A percentile compares a stretch with the other conserved stretches of the same genome.
Conservation (phyloP, 768 basidiomycete genomes). For the Tremella mesenterica region DNA sequence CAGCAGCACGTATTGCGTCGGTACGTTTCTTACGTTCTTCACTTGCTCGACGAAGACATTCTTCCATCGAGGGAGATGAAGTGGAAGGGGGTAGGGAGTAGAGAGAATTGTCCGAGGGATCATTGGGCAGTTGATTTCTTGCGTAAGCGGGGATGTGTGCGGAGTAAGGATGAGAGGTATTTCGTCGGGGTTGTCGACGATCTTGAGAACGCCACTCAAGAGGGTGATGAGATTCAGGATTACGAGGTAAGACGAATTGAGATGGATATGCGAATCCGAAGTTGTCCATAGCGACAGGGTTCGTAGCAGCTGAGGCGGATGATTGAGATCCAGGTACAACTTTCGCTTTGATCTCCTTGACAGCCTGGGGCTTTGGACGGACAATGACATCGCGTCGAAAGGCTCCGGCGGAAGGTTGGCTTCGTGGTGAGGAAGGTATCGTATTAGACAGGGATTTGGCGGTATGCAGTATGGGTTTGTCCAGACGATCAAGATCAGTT, state of each 20-base stretch:
- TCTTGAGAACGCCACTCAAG: conserved; percentile 33
- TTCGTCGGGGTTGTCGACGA: not conserved
- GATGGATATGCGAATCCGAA: conserved; percentile 13
- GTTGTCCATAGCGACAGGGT: conserved; percentile 22
- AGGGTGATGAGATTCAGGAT: conserved; percentile 20
- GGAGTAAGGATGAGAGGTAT: conserved; percentile 15
- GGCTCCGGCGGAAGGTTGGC: not conserved
- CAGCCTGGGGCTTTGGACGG: conserved; percentile 2
- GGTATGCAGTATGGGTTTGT: not conserved
- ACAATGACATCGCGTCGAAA: conserved; percentile 8
- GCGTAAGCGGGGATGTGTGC: conserved; percentile 26
- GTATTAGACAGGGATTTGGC: not conserved
- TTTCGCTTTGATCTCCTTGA: not conserved
- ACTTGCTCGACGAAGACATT: conserved; percentile 35
- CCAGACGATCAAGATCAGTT: conserved; percentile 9
- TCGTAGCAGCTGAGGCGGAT: conserved; percentile 4
- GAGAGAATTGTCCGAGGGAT: conserved; percentile 15
- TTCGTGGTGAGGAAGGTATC: conserved; percentile 1
- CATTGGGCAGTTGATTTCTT: conserved; percentile 10
- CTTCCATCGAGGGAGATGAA: conserved; percentile 14
- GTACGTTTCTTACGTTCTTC: conserved; percentile 36
- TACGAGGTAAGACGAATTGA: not conserved
- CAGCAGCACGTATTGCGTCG: conserved; percentile 42
- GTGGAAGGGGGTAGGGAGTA: not conserved
- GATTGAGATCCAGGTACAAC: conserved; percentile 24